Evolutionary conservation across 164 flowering plant genomes (phyloP).

Genomic region (Chimonanthus praecox): DNA sequence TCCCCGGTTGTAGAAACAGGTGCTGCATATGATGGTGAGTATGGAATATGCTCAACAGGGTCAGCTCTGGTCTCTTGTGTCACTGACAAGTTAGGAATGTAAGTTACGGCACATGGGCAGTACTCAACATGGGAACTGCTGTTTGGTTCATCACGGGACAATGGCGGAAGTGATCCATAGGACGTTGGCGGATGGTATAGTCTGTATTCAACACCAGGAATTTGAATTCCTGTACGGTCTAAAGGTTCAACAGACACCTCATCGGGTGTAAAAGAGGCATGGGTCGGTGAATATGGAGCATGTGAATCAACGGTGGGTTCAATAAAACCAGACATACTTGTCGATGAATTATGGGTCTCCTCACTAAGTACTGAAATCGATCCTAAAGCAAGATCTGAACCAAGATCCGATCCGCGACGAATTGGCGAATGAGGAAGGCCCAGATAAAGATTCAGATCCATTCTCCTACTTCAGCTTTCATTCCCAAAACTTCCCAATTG

Average conservation of each 20-base stretch:
- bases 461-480: conserved; percentile 3
- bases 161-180: conserved; percentile 1
- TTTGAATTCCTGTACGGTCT: not conserved
- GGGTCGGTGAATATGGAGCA: conserved; percentile 13
- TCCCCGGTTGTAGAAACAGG: not conserved
- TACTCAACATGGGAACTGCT: conserved; percentile 11
- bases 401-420: conserved; percentile 14
- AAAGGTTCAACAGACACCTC: conserved; percentile 4
- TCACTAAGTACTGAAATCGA: conserved; percentile 1
- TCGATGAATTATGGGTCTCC: not conserved
- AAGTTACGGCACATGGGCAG: conserved; percentile 5
- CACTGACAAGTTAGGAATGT: not conserved
- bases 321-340: conserved; percentile 10
- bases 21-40: not conserved
- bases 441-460: conserved; percentile 22
- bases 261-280: conserved; percentile 9
- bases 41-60: not conserved
- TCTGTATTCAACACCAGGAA: conserved; percentile 1
- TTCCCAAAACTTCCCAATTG: not conserved
- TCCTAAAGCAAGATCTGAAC: conserved; percentile 19
- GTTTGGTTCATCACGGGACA: not conserved
- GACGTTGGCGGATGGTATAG: not conserved
- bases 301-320: not conserved
- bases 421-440: conserved; percentile 16
- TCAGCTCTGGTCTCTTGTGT: not conserved